Percentiles rank a stretch among this genome's conserved stretches.
Evolutionary conservation across 208 protist genomes (phyloP).

Genomic region (Leishmania lainsoni): DNA sequence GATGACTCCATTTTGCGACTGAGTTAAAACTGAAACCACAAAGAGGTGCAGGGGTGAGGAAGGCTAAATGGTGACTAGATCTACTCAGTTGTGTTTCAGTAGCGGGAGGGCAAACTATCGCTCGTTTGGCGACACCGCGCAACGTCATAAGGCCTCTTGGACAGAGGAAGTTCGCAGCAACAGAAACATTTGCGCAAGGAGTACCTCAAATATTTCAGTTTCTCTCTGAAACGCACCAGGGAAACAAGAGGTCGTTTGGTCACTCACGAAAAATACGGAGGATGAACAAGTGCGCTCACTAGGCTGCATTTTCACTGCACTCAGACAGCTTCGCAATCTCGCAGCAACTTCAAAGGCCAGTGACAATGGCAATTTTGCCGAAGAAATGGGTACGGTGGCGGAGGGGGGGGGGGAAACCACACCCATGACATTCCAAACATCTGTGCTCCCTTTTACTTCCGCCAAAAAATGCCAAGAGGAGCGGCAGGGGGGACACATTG

Average conservation of each 20-base stretch:
- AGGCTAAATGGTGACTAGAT: neutral
- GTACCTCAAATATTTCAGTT: neutral
- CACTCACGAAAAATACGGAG: neutral
- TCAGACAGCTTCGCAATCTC: neutral
- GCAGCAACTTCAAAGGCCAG: neutral
- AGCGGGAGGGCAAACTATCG: no score
- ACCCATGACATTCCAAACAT: neutral
- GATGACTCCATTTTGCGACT: conserved; percentile 10
- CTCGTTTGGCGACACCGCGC: neutral
- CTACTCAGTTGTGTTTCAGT: neutral
- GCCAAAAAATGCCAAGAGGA: neutral
- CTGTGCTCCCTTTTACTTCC: neutral
- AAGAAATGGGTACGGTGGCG: neutral
- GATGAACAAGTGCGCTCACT: no score
- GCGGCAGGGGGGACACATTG: neutral
- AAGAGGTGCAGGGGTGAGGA: neutral
- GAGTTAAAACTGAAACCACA: neutral
- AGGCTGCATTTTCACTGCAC: neutral
- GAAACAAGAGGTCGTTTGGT: neutral
- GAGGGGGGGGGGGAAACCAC: neutral
- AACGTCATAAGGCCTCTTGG: neutral
- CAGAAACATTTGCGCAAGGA: neutral
- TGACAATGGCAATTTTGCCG: neutral
- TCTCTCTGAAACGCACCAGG: neutral
- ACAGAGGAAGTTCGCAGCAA: neutral